These are phyloP conservation scores for Globisporangium barbulae DNA, from an alignment of 352 stramenopile species.

Conservation along the genomic window DNA sequence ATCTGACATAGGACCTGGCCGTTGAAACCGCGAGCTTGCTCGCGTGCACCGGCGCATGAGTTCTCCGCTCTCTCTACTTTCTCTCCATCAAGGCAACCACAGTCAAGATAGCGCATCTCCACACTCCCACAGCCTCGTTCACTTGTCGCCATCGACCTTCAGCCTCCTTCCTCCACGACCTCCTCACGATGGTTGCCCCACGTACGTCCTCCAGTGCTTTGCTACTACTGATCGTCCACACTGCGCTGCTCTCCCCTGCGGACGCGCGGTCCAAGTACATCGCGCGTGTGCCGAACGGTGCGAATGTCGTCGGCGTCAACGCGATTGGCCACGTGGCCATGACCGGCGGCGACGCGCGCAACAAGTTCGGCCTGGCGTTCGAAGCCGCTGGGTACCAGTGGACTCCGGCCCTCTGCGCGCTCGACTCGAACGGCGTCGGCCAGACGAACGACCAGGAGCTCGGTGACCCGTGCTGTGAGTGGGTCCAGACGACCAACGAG, in stretches of 20 bases:
- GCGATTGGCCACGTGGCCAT: neutral
- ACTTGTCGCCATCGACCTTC: no score
- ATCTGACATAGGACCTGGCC: no score
- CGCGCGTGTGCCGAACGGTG: neutral
- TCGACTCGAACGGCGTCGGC: conserved; percentile 40
- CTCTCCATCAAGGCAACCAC: no score
- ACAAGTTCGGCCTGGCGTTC: conserved; percentile 34
- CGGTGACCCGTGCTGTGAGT: conserved; percentile 49
- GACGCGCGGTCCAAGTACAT: neutral
- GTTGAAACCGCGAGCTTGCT: no score
- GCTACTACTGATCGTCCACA: neutral
- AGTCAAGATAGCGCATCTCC: no score
- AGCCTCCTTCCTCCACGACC: neutral
- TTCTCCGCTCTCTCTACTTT: no score
- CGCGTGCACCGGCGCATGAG: no score
- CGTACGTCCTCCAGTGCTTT: neutral
- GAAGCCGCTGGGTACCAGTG: neutral
- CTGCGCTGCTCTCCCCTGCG: neutral
- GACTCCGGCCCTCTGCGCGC: conserved; percentile 15
- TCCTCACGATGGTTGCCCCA: neutral
- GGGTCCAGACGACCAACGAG: conserved; percentile 11
- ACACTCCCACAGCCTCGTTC: no score
- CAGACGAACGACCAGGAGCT: conserved; percentile 61
- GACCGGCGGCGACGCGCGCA: conserved; percentile 17
- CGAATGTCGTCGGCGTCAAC: neutral